A percentile compares a stretch with the other conserved stretches of the same genome.
Evolutionary conservation across 2,329 filamentous ascomycete species (phyloP).

Genomic region (Pseudogymnoascus sp.): DNA sequence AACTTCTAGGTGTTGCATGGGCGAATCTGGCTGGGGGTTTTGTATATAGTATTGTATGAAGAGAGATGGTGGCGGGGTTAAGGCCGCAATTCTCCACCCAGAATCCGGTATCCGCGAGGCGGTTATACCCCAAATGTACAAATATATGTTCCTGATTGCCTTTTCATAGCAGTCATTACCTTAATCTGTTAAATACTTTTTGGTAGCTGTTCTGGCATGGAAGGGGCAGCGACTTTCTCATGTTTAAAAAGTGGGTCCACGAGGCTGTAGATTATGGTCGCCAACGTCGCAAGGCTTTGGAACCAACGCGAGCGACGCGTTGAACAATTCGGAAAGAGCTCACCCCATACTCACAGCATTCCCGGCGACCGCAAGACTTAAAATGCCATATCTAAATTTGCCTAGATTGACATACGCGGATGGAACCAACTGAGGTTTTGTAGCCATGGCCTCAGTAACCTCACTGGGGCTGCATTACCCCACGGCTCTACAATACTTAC

Average conservation of each 20-base stretch:
- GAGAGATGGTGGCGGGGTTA: background rate
- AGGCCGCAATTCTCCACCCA: background rate
- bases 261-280: background rate
- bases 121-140: conserved; percentile 3
- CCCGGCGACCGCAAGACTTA: conserved; percentile 1
- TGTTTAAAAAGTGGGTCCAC: background rate
- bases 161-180: background rate
- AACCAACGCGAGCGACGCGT: conserved; percentile 1
- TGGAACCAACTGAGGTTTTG: background rate
- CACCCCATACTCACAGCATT: background rate
- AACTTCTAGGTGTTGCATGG: background rate
- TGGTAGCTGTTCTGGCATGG: background rate
- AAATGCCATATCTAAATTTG: background rate
- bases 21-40: background rate
- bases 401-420: background rate
- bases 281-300: background rate
- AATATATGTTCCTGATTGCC: background rate
- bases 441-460: conserved; percentile 75
- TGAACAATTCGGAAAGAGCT: conserved; percentile 6
- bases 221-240: background rate
- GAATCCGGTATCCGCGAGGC: background rate
- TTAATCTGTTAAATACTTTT: background rate
- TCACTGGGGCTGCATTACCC: conserved; percentile 90
- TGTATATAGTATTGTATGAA: background rate
- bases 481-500: conserved; percentile 71